phyloP scores from a whole-genome alignment of 2,329 filamentous ascomycete genomes.

The Cercospora brassicicola region DNA sequence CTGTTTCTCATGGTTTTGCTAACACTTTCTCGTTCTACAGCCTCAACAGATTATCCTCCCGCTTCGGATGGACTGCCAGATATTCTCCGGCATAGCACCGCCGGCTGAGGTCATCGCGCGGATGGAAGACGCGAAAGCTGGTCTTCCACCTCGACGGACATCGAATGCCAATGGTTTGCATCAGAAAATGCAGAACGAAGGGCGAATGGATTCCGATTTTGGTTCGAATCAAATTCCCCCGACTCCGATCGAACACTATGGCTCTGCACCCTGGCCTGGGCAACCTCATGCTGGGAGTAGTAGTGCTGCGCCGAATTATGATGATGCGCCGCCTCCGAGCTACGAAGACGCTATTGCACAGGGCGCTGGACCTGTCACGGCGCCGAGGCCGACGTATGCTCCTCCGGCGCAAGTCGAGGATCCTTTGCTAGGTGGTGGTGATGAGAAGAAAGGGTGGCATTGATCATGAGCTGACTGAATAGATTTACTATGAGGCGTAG shows the following conservation, averaged over 20 bases:
- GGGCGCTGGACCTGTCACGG: conserved; percentile 70
- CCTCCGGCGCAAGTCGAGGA: conserved; percentile 43
- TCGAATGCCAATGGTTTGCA: conserved; percentile 25
- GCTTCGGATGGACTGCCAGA: conserved; percentile 72
- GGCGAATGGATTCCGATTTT: conserved; percentile 27
- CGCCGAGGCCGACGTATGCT: conserved; percentile 66
- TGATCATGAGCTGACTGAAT: neutral
- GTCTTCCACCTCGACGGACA: neutral
- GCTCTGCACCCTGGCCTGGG: conserved; percentile 14
- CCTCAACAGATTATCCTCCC: conserved; percentile 73
- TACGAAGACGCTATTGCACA: conserved; percentile 92
- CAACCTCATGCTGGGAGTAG: conserved; percentile 9
- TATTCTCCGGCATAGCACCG: conserved; percentile 86
- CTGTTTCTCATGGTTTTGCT: neutral
- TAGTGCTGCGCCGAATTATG: conserved; percentile 23
- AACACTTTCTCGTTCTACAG: conserved; percentile 17
- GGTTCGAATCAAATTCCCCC: conserved; percentile 31
- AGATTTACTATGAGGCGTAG: neutral
- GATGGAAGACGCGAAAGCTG: conserved; percentile 45
- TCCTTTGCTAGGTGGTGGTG: conserved; percentile 27
- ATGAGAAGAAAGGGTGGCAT: conserved; percentile 38
- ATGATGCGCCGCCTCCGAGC: conserved; percentile 76
- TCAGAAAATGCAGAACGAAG: conserved; percentile 31
- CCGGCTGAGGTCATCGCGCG: conserved; percentile 73
- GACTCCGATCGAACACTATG: conserved; percentile 26